A percentile compares a stretch with the other conserved stretches of the same genome.
These are phyloP conservation scores for Tranzscheliella williamsii DNA, from an alignment of 1,284 basidiomycete genomes.

Conservation along the genomic window DNA sequence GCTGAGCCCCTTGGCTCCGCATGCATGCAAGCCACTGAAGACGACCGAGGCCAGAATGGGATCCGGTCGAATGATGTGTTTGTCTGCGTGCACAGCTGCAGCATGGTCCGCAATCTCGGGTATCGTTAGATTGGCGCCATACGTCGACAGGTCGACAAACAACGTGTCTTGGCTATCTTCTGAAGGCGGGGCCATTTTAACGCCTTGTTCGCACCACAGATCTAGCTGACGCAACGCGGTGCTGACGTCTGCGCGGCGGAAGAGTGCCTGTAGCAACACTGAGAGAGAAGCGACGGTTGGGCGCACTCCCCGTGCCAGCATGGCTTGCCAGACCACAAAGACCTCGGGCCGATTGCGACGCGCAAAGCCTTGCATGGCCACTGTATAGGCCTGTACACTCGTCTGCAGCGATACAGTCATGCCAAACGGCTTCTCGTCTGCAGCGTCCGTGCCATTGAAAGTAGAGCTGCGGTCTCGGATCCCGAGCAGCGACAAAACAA, in stretches of 20 bases:
- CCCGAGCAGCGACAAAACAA: constrained; percentile 8
- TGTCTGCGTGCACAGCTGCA: no score
- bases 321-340: constrained; percentile 13
- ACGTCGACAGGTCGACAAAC: no score
- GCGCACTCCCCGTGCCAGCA: constrained; percentile 14
- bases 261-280: constrained; percentile 18
- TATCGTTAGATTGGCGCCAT: no score
- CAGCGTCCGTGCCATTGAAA: neutral
- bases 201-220: constrained; percentile 4
- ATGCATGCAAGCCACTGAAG: constrained; percentile 15
- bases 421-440: neutral
- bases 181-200: no score
- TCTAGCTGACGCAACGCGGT: constrained; percentile 18
- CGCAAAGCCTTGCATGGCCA: constrained; percentile 24
- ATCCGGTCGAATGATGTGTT: no score
- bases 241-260: constrained; percentile 5
- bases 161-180: no score
- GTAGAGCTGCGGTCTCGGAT: no score
- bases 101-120: no score
- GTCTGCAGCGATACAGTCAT: neutral
- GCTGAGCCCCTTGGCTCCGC: constrained; percentile 10
- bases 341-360: constrained; percentile 2
- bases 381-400: constrained; percentile 8
- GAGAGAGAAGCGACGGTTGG: constrained; percentile 14
- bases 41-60: constrained; percentile 19